These are phyloP conservation scores for Xylaria sp. DNA, from an alignment of 2,329 filamentous ascomycete species.

Conservation along the genomic window DNA sequence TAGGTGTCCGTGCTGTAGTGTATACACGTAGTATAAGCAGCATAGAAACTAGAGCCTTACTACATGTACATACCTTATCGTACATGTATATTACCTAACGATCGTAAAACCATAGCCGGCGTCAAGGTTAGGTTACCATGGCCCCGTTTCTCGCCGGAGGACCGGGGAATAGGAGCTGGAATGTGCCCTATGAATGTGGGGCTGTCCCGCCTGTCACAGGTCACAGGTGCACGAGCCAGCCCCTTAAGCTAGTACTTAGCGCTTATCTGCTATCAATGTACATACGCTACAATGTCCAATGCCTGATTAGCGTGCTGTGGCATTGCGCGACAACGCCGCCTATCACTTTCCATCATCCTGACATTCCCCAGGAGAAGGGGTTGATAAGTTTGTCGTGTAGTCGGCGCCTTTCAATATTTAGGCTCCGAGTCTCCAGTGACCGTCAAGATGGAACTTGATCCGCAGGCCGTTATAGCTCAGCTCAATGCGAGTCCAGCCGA, in stretches of 20 bases:
- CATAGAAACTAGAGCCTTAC: too few species aligned
- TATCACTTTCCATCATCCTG: not conserved
- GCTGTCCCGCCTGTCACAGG: not conserved
- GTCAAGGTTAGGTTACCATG: not conserved
- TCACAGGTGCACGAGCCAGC: slow-evolving; percentile 4
- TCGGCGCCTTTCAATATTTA: slow-evolving; percentile 19
- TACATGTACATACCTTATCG: too few species aligned
- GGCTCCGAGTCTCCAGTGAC: slow-evolving; percentile 13
- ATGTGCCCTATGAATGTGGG: not conserved
- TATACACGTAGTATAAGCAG: too few species aligned
- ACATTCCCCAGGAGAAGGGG: slow-evolving; percentile 9
- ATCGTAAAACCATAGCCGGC: not conserved
- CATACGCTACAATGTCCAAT: not conserved
- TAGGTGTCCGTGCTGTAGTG: too few species aligned
- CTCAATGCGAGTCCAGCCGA: slow-evolving; percentile 63
- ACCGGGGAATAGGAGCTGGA: not conserved
- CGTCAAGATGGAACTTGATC: slow-evolving; percentile 46
- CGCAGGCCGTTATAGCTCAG: slow-evolving; percentile 43
- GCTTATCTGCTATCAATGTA: not conserved
- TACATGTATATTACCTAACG: too few species aligned
- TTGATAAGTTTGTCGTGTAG: slow-evolving; percentile 15
- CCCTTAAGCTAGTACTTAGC: not conserved
- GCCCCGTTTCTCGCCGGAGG: not conserved
- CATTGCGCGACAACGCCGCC: slow-evolving; percentile 21
- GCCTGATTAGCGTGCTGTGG: slow-evolving; percentile 12